Base-by-base conservation (phyloP, 768 basidiomycete genomes). In the Tulasnella sp. region DNA sequence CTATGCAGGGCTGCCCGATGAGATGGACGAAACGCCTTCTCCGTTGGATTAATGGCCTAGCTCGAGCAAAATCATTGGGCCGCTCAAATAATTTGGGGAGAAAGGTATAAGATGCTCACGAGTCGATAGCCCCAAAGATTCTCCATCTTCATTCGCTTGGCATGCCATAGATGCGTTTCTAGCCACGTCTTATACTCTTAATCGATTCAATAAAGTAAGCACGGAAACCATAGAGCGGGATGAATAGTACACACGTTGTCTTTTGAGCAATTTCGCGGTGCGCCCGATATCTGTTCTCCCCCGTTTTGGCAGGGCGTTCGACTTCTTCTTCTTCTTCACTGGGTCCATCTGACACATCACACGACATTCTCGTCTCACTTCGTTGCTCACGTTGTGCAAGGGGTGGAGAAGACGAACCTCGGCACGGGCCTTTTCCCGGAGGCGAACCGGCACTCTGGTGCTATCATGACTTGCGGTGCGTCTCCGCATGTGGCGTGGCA, bases 141-240 rank as follows among this genome's bases (percentile, higher is more conserved):
- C 76, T 89, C 85, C 96, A 98, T 98, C 74, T 90, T 88, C 89
- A 96, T 96, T 6, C 97, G 87, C 80, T 98, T 98, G 1, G 95
- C 92, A 77, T 98, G 96, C 94, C 95, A 98, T 22, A 98, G 80
- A 79, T 99, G 97, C 5, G 95, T 96, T 78, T 96, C 94, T 0
- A 99, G 86, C 96, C 96, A 98, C 14, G 85, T 82, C 79, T 98
- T 98, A 75, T 91, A 85, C 36, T 83, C 95, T 97, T 17, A 12
- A 47, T 32, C 12, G 12, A 19, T 22, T 17, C 8, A 17, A 35
- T 1, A 37, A 16, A n/a, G 17, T 65, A 22, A 65, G 39, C 22
- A 36, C 1, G 35, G 35, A 8, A 71, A 14, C 29, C 36, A 63
- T 39, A 47, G 19, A 35, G 26, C 32, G 44, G 63, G 34, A 40